Conservation (phyloP, 148 eudicot genomes). For the Vaccinium vitisidaea region DNA sequence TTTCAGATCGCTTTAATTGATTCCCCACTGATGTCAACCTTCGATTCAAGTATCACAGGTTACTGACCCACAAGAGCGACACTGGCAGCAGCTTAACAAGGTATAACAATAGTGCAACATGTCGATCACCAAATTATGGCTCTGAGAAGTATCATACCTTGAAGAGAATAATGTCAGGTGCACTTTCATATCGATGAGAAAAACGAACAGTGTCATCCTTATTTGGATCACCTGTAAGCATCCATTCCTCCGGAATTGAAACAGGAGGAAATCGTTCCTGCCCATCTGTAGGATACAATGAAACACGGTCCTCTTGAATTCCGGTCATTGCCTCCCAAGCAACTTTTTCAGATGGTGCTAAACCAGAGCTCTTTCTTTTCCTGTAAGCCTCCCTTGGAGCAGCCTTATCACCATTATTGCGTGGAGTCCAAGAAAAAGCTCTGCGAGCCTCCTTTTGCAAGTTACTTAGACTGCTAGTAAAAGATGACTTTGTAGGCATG, state of each 20-base stretch:
- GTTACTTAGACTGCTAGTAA: conserved; percentile 79
- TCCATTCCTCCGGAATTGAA: conserved; percentile 90
- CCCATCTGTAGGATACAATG: conserved; percentile 67
- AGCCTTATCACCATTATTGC: conserved; percentile 64
- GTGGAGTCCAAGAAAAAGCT: conserved; percentile 96
- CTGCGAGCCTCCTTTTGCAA: conserved; percentile 93
- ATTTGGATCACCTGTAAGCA: conserved; percentile 81
- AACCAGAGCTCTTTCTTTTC: conserved; percentile 90
- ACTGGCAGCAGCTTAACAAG: background rate
- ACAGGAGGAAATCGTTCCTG: conserved; percentile 87
- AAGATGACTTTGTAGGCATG: conserved; percentile 64
- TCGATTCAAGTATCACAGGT: background rate
- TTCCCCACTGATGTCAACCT: background rate
- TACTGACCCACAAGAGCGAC: background rate
- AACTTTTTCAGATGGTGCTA: conserved; percentile 70
- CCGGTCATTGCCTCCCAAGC: conserved; percentile 97
- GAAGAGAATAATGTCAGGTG: conserved; percentile 88
- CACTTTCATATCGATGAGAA: conserved; percentile 94
- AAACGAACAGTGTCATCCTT: conserved; percentile 88
- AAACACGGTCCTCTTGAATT: conserved; percentile 78
- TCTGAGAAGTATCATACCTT: conserved; percentile 48
- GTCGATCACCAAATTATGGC: background rate
- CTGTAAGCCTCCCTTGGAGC: conserved; percentile 71
- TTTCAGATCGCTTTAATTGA: background rate
- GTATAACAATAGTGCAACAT: background rate